Conservation (phyloP, 179 eudicot genomes). For the Amaranthus tricolor region DNA sequence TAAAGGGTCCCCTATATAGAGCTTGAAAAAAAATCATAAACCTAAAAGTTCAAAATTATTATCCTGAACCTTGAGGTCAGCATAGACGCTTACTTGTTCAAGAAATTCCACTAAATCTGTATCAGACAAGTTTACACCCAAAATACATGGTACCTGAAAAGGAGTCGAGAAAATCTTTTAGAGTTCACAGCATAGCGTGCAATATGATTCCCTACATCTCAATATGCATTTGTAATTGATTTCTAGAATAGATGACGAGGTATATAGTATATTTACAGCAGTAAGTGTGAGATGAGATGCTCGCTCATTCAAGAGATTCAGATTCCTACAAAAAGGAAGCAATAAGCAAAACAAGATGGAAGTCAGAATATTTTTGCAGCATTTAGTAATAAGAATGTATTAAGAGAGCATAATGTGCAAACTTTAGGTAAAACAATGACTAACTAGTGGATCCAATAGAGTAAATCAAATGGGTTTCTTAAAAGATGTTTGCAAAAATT, state of each 20-base stretch:
- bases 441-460: not conserved
- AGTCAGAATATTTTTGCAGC: conserved; percentile 3
- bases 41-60: not conserved
- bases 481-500: not conserved
- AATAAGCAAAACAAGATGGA: conserved; percentile 8
- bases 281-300: conserved; percentile 49
- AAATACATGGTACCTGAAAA: conserved; percentile 89
- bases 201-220: not conserved
- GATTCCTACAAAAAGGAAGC: conserved; percentile 47
- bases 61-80: not conserved
- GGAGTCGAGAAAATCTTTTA: conserved; percentile 7
- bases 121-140: conserved; percentile 82
- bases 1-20: too few relatives aligned
- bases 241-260: not conserved
- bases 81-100: conserved; percentile 58
- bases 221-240: not conserved
- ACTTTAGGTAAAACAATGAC: not conserved
- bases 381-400: not conserved
- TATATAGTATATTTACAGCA: conserved; percentile 48
- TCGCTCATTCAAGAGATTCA: conserved; percentile 67
- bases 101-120: conserved; percentile 81
- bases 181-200: not conserved
- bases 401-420: conserved; percentile 1
- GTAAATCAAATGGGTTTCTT: not conserved
- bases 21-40: not conserved